Evolutionary conservation across 257 asterid species (phyloP), one percentile per base, ranked within the genome.

Genomic region (Penstemon newberryi): DNA sequence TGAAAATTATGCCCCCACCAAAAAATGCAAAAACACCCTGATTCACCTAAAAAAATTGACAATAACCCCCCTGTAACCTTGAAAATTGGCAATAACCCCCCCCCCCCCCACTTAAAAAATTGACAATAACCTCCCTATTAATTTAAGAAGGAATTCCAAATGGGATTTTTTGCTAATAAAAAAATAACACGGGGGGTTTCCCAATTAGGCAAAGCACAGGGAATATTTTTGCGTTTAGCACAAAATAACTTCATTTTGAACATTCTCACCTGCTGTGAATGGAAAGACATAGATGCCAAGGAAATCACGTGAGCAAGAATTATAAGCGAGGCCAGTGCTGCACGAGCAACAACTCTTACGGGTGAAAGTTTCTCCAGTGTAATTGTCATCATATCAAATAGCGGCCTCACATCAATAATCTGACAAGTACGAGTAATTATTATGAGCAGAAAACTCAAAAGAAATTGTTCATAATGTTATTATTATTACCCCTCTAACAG

Each of bases 331-430:
- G 92, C 89, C 74, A 94, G 72, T 39, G 96, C 87, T 63, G 99
- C 97, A 71, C 86, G 79, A 37, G 96, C 92, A 75, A 91, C 95
- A 67, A 77, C 87, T 84, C 80, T 77, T 43, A 81, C 73, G 6
- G 86, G 77, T 73, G 99, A 87, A 77, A 94, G 95, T 79, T 86
- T 91, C 91, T 94, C 99, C 82, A 94, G 65, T 52, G 95, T 84
- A 68, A 83, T 83, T 37, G 96, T 86, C 99, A 91, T 94, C 88
- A 91, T 83, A 89, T 91, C 97, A 75, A 89, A 94, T 52, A 89
- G 84, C 2, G 95, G 97, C 6, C 88, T 76, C 53, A 83, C 83
- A 83, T 94, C 97, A 74, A 74, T 82, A 75, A 91, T 84, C 99
- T 94, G 82, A 72, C 39, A 77, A 58, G 50, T 9, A 41, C 58